A percentile compares a stretch with the other conserved stretches of the same genome.
These are phyloP conservation scores for Mimosa bimucronata DNA, from an alignment of 306 rosid genomes.

Conservation along the genomic window DNA sequence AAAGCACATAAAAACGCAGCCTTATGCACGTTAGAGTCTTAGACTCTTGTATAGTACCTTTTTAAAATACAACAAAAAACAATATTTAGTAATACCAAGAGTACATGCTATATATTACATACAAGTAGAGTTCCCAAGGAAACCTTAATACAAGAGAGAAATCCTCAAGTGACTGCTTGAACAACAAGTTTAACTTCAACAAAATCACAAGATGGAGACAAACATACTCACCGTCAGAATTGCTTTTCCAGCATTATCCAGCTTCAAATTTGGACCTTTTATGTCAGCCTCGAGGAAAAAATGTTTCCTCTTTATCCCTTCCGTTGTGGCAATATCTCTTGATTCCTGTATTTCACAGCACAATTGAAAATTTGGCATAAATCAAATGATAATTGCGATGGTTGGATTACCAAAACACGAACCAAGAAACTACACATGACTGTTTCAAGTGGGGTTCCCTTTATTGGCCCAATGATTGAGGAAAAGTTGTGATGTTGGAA, in stretches of 20 bases:
- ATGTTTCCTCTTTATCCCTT: conserved; percentile 76
- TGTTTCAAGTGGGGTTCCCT: conserved; percentile 37
- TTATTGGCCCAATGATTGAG: not conserved
- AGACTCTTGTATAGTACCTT: not conserved
- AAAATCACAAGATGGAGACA: conserved; percentile 24
- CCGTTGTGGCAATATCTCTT: conserved; percentile 79
- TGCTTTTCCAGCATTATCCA: conserved; percentile 89
- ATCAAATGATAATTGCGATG: not conserved
- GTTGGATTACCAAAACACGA: not conserved
- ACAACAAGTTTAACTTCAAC: conserved; percentile 11
- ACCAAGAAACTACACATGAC: not conserved
- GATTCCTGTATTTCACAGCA: conserved; percentile 62
- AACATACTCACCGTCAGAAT: conserved; percentile 70
- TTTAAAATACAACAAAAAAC: too few relatives aligned
- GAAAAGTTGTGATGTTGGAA: conserved; percentile 10
- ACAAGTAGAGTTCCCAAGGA: too few relatives aligned
- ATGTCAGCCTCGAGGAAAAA: conserved; percentile 86
- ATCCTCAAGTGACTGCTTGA: too few relatives aligned
- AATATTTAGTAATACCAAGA: too few relatives aligned
- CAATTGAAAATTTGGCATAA: conserved; percentile 32
- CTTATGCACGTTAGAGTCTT: not conserved
- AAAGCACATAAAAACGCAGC: not conserved
- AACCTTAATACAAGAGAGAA: too few relatives aligned
- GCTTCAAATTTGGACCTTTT: conserved; percentile 84
- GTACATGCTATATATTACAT: too few relatives aligned